Evolutionary conservation across 768 basidiomycete species (phyloP), one percentile per base, ranked within the genome.

Genomic region (Boletus sp.): DNA sequence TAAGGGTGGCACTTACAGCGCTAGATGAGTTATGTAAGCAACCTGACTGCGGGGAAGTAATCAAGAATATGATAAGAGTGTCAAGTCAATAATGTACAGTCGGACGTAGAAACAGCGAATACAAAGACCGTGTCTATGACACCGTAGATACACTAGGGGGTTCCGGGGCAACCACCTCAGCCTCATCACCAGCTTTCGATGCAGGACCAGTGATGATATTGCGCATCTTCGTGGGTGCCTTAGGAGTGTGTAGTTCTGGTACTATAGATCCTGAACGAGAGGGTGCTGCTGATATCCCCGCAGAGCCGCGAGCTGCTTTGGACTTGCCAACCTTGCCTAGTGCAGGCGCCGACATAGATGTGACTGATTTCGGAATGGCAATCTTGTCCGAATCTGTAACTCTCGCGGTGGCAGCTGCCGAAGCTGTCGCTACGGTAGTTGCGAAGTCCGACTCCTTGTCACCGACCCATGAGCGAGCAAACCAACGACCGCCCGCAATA

Each of bases 401-500:
- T 50, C 63, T 72, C 40, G 72, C 67, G 8, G 64, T 68, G 25
- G 65, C 55, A 4, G 64, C 23, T 14, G 70, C 61, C 9, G 68
- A 55, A 8, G 63, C 49, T 15, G 68, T 56, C 21, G 72, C 70
- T 21, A 70, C 50, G 27, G 72, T 68, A 25, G 70, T 61, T 7
- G 83, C 80, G 54, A 79, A 83, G 47, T 86, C 80, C 10, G 87
- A 89, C 47, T 90, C 87, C 68, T 88, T 90, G 56, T 84, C 85
- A 23, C 89, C 90, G n/a, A 89, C 87, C 88, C 88, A 92, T n/a
- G 86, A 72, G 32, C 79, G 80, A 7, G 83, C 73, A 60, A 90
- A 85, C 90, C 90, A 92, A 38, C 89, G 82, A 1, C 90, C 90
- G 13, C 90, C 90, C 19, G 85, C 89, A 48, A 92, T 89, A 7